phyloP scores from a whole-genome alignment of 305 asterid species.

The Ilex paraguariensis region DNA sequence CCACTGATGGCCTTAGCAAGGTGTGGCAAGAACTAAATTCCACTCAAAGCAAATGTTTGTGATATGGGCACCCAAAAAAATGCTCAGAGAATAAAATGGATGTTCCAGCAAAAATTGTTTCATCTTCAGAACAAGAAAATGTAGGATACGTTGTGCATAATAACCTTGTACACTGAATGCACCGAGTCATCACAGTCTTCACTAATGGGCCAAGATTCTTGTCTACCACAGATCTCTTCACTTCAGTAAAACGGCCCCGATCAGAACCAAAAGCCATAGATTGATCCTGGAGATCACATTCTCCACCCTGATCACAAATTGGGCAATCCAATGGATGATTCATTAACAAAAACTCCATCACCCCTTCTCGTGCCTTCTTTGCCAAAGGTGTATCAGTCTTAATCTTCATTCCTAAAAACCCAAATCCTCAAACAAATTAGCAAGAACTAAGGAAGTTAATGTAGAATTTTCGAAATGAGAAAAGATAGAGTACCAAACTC shows the following conservation, averaged over 20 bases:
- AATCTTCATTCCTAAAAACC: conserved; percentile 77
- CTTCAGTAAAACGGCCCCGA: conserved; percentile 94
- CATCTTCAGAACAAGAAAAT: no score
- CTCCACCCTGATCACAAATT: conserved; percentile 99
- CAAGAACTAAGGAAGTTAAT: conserved; percentile 1
- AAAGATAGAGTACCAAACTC: conserved; percentile 2
- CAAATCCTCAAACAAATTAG: conserved; percentile 8
- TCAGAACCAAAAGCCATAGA: conserved; percentile 99
- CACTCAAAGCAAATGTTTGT: no score
- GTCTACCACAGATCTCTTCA: conserved; percentile 93
- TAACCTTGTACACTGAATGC: conserved; percentile 96
- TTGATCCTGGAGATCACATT: conserved; percentile 97
- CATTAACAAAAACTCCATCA: conserved; percentile 94
- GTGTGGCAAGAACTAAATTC: no score
- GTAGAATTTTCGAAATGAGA: background rate
- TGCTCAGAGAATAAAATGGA: no score
- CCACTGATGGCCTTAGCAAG: no score
- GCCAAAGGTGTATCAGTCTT: conserved; percentile 92
- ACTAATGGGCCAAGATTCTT: conserved; percentile 98
- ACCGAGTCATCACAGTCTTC: conserved; percentile 98
- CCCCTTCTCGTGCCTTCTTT: conserved; percentile 97
- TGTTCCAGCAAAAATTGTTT: no score
- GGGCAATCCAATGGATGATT: conserved; percentile 91
- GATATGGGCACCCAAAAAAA: no score
- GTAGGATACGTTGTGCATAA: conserved; percentile 1